Evolutionary conservation across 1,284 basidiomycete genomes (phyloP).

Genomic region (Ustilago trichophora): DNA sequence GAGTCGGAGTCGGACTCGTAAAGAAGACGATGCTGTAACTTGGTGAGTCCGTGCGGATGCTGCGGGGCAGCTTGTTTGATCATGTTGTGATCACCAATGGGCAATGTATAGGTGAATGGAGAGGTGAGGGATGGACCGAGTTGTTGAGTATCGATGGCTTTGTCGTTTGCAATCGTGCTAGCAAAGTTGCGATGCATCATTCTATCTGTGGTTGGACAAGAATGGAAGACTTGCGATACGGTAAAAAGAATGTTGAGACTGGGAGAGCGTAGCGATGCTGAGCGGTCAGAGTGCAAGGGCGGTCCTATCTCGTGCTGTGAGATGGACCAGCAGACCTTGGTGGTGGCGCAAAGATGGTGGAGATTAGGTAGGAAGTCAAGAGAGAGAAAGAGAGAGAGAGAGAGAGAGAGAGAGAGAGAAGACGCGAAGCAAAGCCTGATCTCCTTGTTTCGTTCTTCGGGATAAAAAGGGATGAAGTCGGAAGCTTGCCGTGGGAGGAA

Average conservation of each 20-base stretch:
- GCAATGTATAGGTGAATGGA: constrained; percentile 11
- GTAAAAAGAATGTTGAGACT: background rate
- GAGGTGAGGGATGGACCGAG: constrained; percentile 7
- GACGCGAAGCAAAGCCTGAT: background rate
- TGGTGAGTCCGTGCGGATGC: constrained; percentile 34
- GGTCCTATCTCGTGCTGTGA: constrained; percentile 15
- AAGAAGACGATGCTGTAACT: constrained; percentile 45
- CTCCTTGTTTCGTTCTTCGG: too few species aligned
- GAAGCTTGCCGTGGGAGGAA: background rate
- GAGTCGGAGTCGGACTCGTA: constrained; percentile 46
- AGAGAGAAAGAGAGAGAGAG: background rate
- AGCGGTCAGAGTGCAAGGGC: background rate
- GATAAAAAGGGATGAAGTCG: background rate
- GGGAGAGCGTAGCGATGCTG: background rate
- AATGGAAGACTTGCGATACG: too few species aligned
- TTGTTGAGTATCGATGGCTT: constrained; percentile 8
- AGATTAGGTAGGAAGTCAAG: background rate
- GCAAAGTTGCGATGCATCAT: constrained; percentile 27
- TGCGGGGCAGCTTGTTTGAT: constrained; percentile 42
- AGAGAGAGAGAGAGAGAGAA: constrained; percentile 1
- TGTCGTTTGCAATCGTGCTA: constrained; percentile 1
- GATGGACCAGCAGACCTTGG: constrained; percentile 7
- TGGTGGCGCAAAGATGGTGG: too few species aligned
- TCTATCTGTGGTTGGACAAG: background rate
- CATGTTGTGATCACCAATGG: constrained; percentile 16